phyloP scores from a whole-genome alignment of 2,329 filamentous ascomycete genomes.

The Elsinoe batatas region DNA sequence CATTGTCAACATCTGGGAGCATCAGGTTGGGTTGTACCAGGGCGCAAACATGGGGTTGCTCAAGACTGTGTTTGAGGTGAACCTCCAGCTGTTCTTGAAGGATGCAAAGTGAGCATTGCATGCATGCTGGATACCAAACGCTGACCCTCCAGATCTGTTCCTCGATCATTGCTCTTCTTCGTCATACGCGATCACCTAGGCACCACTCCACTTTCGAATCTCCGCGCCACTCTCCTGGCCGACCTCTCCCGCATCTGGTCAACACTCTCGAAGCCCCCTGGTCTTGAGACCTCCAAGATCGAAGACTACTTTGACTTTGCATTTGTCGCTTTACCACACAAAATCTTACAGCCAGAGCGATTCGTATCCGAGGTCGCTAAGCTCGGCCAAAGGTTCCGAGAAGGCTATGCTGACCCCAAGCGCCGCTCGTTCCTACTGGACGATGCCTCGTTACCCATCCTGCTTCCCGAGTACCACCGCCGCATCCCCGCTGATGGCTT shows the following conservation, averaged over 20 bases:
- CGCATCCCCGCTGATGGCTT: conserved; percentile 97
- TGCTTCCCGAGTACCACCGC: conserved; percentile 88
- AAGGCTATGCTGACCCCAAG: conserved; percentile 60
- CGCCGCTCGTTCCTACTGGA: conserved; percentile 52
- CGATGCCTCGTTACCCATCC: conserved; percentile 67
- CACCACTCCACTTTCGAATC: conserved; percentile 77
- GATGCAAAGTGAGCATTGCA: conserved; percentile 63
- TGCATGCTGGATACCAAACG: background rate
- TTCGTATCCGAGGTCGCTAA: conserved; percentile 73
- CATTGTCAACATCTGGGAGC: conserved; percentile 99
- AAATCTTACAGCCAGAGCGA: conserved; percentile 87
- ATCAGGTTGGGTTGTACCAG: conserved; percentile 95
- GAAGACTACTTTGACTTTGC: conserved; percentile 99
- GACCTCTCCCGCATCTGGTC: conserved; percentile 89
- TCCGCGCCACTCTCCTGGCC: conserved; percentile 81
- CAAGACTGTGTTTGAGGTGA: conserved; percentile 99
- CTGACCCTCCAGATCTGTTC: conserved; percentile 54
- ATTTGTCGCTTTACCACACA: conserved; percentile 91
- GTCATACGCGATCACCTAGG: conserved; percentile 96
- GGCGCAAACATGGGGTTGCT: conserved; percentile 97
- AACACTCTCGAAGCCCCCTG: conserved; percentile 80
- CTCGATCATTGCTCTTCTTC: conserved; percentile 90
- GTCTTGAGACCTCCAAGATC: conserved; percentile 78
- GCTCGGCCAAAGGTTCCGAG: conserved; percentile 69
- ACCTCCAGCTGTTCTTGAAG: conserved; percentile 91